Conservation (phyloP, 495 filamentous ascomycete species). For the Pyrenula aspistea region DNA sequence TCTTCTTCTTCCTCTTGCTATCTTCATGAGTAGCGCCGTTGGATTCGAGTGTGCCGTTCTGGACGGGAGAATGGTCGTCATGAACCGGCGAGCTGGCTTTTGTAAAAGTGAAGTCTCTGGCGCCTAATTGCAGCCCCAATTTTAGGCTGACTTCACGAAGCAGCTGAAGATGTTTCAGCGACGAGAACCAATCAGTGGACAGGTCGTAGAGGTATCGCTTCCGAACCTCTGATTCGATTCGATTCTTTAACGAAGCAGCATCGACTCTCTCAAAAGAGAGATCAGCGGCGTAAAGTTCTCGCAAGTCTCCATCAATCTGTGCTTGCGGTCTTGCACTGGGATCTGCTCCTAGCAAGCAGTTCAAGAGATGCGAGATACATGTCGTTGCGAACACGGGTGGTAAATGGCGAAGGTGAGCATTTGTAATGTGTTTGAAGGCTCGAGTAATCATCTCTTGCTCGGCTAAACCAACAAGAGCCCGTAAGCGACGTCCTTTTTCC, state of each 20-base stretch:
- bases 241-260: slow-evolving; percentile 53
- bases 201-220: slow-evolving; percentile 69
- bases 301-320: slow-evolving; percentile 63
- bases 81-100: slow-evolving; percentile 24
- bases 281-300: slow-evolving; percentile 72
- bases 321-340: slow-evolving; percentile 66
- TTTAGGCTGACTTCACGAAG: slow-evolving; percentile 84
- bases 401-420: slow-evolving; percentile 67
- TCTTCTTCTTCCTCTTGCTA: slow-evolving; percentile 72
- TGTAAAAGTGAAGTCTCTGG: slow-evolving; percentile 68
- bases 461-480: slow-evolving; percentile 62
- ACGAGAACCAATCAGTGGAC: slow-evolving; percentile 47
- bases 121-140: slow-evolving; percentile 78
- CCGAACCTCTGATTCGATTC: slow-evolving; percentile 59
- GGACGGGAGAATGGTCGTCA: slow-evolving; percentile 19
- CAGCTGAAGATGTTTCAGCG: slow-evolving; percentile 65
- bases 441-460: slow-evolving; percentile 88
- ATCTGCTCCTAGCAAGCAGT: slow-evolving; percentile 76
- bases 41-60: slow-evolving; percentile 25
- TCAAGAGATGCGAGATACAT: slow-evolving; percentile 79
- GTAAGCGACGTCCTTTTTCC: slow-evolving; percentile 54
- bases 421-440: slow-evolving; percentile 85
- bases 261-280: slow-evolving; percentile 68
- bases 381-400: slow-evolving; percentile 63
- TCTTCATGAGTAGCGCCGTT: slow-evolving; percentile 25